Evolutionary conservation across 495 filamentous ascomycete genomes (phyloP).

Genomic region (Penicillium crystallinum): DNA sequence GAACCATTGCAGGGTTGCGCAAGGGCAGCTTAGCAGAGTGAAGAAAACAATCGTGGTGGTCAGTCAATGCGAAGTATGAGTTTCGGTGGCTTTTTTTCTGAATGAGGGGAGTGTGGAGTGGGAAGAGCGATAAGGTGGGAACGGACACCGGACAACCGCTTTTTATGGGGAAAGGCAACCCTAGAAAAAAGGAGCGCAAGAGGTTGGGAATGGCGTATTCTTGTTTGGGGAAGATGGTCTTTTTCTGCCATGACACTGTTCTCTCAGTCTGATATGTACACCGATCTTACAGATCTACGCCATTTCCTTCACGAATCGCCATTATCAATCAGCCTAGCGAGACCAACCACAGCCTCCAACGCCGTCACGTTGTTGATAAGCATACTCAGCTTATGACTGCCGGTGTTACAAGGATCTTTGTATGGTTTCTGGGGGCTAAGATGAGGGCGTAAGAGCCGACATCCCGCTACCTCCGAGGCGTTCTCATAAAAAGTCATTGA

Average conservation of each 20-base stretch:
- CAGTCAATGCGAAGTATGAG: background rate
- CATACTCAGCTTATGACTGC: background rate
- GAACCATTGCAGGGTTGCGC: conserved; percentile 44
- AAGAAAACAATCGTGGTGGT: conserved; percentile 2
- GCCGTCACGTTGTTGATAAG: conserved; percentile 27
- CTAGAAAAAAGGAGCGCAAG: background rate
- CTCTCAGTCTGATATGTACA: background rate
- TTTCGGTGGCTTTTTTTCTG: conserved; percentile 5
- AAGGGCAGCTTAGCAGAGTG: conserved; percentile 8
- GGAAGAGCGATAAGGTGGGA: conserved; percentile 15
- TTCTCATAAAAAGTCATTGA: background rate
- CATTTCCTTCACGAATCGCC: conserved; percentile 20
- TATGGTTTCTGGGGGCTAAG: background rate
- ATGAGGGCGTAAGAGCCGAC: background rate
- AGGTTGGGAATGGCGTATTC: background rate
- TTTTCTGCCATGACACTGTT: background rate
- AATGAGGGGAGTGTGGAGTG: conserved; percentile 5
- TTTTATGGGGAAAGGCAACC: background rate
- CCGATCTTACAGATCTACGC: conserved; percentile 1
- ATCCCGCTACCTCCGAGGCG: background rate
- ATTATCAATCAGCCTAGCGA: conserved; percentile 32
- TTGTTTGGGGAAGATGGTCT: background rate
- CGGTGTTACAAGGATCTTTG: background rate
- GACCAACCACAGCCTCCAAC: conserved; percentile 31
- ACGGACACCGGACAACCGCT: conserved; percentile 6